Evolutionary conservation across 148 eudicot species (phyloP).

Genomic region (Selenicereus undatus): DNA sequence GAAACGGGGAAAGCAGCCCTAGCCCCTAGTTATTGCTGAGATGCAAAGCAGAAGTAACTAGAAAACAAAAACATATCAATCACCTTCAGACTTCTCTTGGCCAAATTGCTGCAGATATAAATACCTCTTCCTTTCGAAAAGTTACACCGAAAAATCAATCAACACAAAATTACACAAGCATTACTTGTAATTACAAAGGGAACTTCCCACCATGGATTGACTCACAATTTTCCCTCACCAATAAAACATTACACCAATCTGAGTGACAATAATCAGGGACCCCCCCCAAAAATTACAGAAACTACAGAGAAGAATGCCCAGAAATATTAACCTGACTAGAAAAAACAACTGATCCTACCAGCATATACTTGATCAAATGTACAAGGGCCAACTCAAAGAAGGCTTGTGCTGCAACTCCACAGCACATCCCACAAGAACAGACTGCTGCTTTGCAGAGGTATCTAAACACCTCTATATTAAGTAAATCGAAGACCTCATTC

Average conservation of each 20-base stretch:
- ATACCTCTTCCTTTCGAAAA: neutral
- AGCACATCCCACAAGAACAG: slow-evolving; percentile 9
- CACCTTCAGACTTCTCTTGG: no score
- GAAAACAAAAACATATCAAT: no score
- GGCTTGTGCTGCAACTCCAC: slow-evolving; percentile 9
- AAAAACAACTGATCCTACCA: slow-evolving; percentile 25
- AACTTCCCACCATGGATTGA: slow-evolving; percentile 22
- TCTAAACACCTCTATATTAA: slow-evolving; percentile 20
- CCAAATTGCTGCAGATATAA: neutral
- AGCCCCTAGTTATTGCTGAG: no score
- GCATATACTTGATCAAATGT: slow-evolving; percentile 29
- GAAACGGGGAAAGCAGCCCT: no score
- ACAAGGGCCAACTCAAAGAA: slow-evolving; percentile 24
- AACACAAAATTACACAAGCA: slow-evolving; percentile 28
- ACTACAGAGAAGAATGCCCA: slow-evolving; percentile 31
- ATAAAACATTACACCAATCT: slow-evolving; percentile 23
- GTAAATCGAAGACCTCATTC: slow-evolving; percentile 21
- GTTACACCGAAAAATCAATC: slow-evolving; percentile 9
- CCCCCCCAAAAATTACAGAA: slow-evolving; percentile 21
- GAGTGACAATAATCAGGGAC: slow-evolving; percentile 23
- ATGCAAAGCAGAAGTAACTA: no score
- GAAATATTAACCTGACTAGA: slow-evolving; percentile 32
- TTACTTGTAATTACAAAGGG: slow-evolving; percentile 34
- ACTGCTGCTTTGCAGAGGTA: slow-evolving; percentile 7
- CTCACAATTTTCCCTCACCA: slow-evolving; percentile 23